These are phyloP conservation scores for Apodospora peruviana DNA, from an alignment of 495 filamentous ascomycete species.

Conservation along the genomic window DNA sequence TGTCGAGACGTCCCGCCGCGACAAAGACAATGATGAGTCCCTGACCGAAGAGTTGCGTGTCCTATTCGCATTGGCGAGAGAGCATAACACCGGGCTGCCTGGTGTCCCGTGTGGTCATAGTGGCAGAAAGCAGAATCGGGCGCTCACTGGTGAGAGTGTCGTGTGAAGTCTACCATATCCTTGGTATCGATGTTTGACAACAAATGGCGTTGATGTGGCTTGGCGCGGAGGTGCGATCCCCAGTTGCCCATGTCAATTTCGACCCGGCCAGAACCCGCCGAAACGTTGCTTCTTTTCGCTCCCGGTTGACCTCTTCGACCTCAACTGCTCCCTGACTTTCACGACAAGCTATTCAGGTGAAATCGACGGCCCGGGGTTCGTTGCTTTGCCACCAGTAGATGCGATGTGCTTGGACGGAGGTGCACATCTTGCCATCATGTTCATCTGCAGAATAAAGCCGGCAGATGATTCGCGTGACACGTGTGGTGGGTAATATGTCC, in stretches of 20 bases:
- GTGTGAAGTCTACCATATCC: too few relatives aligned
- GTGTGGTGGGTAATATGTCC: slow-evolving; percentile 16
- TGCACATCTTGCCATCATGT: slow-evolving; percentile 10
- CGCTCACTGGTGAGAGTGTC: too few relatives aligned
- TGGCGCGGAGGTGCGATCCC: too few relatives aligned
- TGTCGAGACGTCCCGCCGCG: neutral
- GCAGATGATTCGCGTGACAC: slow-evolving; percentile 25
- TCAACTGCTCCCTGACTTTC: slow-evolving; percentile 6
- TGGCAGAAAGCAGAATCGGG: too few relatives aligned
- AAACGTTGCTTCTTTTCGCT: slow-evolving; percentile 1
- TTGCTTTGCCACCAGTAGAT: neutral
- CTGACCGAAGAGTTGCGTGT: slow-evolving; percentile 13
- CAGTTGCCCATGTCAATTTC: too few relatives aligned
- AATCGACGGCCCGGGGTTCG: too few relatives aligned
- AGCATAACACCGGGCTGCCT: too few relatives aligned
- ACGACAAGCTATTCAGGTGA: too few relatives aligned
- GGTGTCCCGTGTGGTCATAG: too few relatives aligned
- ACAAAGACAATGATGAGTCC: slow-evolving; percentile 4
- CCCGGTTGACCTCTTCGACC: neutral
- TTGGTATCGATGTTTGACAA: too few relatives aligned
- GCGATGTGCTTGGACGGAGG: slow-evolving; percentile 6
- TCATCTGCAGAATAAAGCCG: slow-evolving; percentile 30
- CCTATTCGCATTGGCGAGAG: slow-evolving; percentile 13
- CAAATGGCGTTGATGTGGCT: slow-evolving; percentile 5
- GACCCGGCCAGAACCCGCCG: slow-evolving; percentile 13